Evolutionary conservation across 75 land plant species (phyloP), one percentile per base, ranked within the genome.

Genomic region (Azolla pinnata): DNA sequence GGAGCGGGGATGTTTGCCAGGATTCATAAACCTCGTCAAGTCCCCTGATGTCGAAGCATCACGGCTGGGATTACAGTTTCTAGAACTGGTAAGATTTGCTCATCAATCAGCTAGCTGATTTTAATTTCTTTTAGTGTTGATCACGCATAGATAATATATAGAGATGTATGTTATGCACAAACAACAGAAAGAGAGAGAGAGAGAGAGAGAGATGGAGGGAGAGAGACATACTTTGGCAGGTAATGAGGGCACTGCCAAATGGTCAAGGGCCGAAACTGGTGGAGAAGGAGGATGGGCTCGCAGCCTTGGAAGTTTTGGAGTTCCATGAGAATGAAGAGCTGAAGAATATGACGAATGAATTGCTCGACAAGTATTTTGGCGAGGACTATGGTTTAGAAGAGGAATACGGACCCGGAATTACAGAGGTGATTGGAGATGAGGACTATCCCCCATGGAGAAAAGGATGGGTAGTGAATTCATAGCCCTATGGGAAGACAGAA

Each of bases 311-410:
- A 63, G 79, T 83, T 50, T 86, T 86, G 52, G 85, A 85, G 54
- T 95, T 86, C 64, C 96, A 86, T 62, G 99, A 95, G 59, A 95
- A 95, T 58, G 91, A 85, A 44, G 91, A 83, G 25, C 68, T 95
- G 47, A 63, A 85, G 63, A 73, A 61, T 56, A 95, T 95, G 99
- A 84, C 99, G 27, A 95, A 89, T 61, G 66, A 72, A 0, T 50
- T 95, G n/a, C 75, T 95, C 1, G 99, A 95, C 56, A 81, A 74
- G 62, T 95, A 95, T 55, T 95, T 83, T 59, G 99, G 96, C 0
- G 90, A 83, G 64, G 83, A 80, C 54, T 89, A 85, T 64, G 99
- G 95, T 1, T 49, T 88, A 28, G 87, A 88, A 38, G 83, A 77
- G 30, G 71, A 68, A 58, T 68, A 54, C 44, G 71, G 64, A 31